A percentile compares a stretch with the other conserved stretches of the same genome.
Evolutionary conservation across 2,329 filamentous ascomycete species (phyloP).

Genomic region (Taxawa tesnikishii): DNA sequence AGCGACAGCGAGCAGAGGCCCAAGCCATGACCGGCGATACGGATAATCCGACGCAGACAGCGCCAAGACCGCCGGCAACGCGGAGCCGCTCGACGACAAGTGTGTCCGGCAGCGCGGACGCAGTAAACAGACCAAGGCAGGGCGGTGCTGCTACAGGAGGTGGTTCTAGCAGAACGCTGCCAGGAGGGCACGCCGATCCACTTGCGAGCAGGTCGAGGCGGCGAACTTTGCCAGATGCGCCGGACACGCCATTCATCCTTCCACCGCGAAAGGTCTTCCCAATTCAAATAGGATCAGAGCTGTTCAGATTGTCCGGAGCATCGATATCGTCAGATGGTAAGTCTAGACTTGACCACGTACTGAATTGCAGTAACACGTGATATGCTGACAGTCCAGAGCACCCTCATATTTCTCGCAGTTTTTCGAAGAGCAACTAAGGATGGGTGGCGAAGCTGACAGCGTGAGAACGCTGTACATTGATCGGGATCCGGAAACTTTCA

Average conservation of each 20-base stretch:
- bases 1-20: slow-evolving; percentile 7
- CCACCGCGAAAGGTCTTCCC: slow-evolving; percentile 61
- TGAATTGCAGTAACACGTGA: not conserved
- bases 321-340: slow-evolving; percentile 61
- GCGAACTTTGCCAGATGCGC: slow-evolving; percentile 10
- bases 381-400: slow-evolving; percentile 50
- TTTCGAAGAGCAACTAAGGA: slow-evolving; percentile 69
- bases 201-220: no score
- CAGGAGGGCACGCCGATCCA: no score
- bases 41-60: slow-evolving; percentile 8
- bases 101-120: slow-evolving; percentile 6
- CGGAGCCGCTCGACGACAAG: slow-evolving; percentile 6
- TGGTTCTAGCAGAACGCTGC: no score
- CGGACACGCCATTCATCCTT: slow-evolving; percentile 32
- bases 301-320: slow-evolving; percentile 58
- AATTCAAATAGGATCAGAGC: slow-evolving; percentile 55
- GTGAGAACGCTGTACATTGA: slow-evolving; percentile 88
- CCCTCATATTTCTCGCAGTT: slow-evolving; percentile 95
- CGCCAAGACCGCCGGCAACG: slow-evolving; percentile 7
- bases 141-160: no score
- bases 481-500: slow-evolving; percentile 78
- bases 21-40: slow-evolving; percentile 9
- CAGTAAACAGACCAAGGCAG: slow-evolving; percentile 1
- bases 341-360: slow-evolving; percentile 13
- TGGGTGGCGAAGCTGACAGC: slow-evolving; percentile 44